phyloP scores from a whole-genome alignment of 2,329 filamentous ascomycete species.

The Fusarium poae region DNA sequence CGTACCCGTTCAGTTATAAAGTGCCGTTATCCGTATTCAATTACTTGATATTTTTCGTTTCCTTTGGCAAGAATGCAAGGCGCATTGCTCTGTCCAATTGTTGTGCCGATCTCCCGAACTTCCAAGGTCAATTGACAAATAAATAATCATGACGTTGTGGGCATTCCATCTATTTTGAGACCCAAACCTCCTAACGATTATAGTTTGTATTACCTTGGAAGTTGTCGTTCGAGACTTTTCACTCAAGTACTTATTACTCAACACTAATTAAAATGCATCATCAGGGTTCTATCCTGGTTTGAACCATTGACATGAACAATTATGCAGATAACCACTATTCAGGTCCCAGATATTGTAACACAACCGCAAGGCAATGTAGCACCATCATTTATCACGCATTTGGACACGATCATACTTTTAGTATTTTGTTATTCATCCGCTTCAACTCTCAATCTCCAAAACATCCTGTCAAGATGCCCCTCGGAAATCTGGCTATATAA shows the following conservation, averaged over 20 bases:
- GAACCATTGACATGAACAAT: background rate
- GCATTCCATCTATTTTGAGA: constrained; percentile 14
- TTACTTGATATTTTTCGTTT: constrained; percentile 17
- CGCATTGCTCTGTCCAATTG: background rate
- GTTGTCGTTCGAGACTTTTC: background rate
- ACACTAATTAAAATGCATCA: background rate
- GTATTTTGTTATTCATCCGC: constrained; percentile 45
- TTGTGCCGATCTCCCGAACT: constrained; percentile 38
- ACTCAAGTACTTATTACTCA: background rate
- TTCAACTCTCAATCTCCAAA: constrained; percentile 40
- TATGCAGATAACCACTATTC: background rate
- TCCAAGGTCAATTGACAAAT: constrained; percentile 2
- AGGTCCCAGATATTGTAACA: background rate
- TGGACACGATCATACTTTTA: constrained; percentile 1
- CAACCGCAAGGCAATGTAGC: background rate
- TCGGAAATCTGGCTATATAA: constrained; percentile 21
- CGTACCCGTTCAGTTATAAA: constrained; percentile 17
- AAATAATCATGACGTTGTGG: constrained; percentile 40
- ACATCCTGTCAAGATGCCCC: constrained; percentile 30
- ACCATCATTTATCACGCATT: background rate
- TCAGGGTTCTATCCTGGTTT: background rate
- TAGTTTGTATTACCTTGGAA: background rate
- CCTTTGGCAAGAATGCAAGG: constrained; percentile 4
- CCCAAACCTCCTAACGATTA: constrained; percentile 3
- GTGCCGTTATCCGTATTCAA: constrained; percentile 25